Evolutionary conservation across 495 filamentous ascomycete genomes (phyloP), one percentile per base, ranked within the genome.

Genomic region (Darksidea phi): DNA sequence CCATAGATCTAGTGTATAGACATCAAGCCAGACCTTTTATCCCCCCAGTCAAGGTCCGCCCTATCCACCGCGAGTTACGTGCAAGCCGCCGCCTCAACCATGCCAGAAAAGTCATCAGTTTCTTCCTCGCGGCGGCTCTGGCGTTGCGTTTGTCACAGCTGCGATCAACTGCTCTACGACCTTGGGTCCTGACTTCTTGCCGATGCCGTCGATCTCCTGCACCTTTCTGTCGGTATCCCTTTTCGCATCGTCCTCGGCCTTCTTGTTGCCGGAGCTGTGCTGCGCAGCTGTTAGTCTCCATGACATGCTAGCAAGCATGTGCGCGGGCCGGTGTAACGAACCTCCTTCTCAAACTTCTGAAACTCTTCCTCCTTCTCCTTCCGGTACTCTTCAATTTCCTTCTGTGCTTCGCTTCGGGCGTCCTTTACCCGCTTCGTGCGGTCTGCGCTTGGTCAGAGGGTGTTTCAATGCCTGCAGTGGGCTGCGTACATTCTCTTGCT

Each of bases 341-440:
- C 94, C 85, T 97, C 87, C 48, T 87, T 79, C 78, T 97, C 91
- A 71, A 94, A 97, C 73, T 88, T 88, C 80, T 94, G 91, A 81
- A 89, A 97, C 74, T 98, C 93, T 8, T 88, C 85, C 57, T 97
- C 95, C 78, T 96, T 97, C 61, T 88, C 72, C 60, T 86, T 87
- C 72, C 84, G 82, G 81, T 98, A 98, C 37, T 91, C 90, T 52
- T 97, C 95, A 69, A 98, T 96, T 72, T 97, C 91, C 76, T 97
- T 96, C 76, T 97, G 94, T 49, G 94, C 94, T 73, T 97, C 93
- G 70, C 83, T 83, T 70, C 92, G 88, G 54, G 94, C 95, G 74
- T 97, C 94, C 73, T 89, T 95, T 76, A 97, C 91, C 67, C 90
- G 84, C 79, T 97, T 96, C 48, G 94, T 97, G 69, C 94, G 91